A percentile compares a stretch with the other conserved stretches of the same genome.
phyloP scores from a whole-genome alignment of 495 filamentous ascomycete genomes.

The Xylaria longipes region DNA sequence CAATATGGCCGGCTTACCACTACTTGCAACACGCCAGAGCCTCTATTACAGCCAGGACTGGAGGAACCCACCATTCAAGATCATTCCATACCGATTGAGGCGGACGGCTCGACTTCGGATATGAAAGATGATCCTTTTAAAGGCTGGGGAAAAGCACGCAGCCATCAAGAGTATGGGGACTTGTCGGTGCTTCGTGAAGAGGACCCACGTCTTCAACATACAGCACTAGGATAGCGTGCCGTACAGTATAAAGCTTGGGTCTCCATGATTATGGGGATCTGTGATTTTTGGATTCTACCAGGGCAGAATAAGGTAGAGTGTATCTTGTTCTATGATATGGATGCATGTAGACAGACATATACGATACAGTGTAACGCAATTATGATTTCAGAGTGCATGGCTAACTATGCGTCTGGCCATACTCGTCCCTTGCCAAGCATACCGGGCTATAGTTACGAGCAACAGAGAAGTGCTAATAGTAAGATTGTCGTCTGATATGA shows the following conservation, averaged over 20 bases:
- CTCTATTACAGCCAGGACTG: neutral
- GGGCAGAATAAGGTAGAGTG: neutral
- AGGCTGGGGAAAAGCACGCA: neutral
- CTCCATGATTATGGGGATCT: neutral
- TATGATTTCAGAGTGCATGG: slow-evolving; percentile 17
- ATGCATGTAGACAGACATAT: slow-evolving; percentile 22
- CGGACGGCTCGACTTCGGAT: neutral
- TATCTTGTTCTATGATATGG: slow-evolving; percentile 1
- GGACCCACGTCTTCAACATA: neutral
- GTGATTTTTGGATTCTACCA: neutral
- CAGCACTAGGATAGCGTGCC: neutral
- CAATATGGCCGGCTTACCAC: neutral
- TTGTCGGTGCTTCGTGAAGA: neutral
- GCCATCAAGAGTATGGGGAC: neutral
- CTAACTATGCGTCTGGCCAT: neutral
- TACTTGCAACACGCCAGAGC: neutral
- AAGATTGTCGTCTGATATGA: neutral
- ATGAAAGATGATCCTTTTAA: neutral
- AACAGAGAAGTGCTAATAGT: neutral
- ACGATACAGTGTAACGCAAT: slow-evolving; percentile 13
- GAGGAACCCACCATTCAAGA: neutral
- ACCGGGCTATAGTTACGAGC: neutral
- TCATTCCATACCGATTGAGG: neutral
- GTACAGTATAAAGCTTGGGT: neutral
- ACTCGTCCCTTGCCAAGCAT: neutral